phyloP scores from a whole-genome alignment of 108 stramenopile species.

The Cyclostephanos invisitatus region DNA sequence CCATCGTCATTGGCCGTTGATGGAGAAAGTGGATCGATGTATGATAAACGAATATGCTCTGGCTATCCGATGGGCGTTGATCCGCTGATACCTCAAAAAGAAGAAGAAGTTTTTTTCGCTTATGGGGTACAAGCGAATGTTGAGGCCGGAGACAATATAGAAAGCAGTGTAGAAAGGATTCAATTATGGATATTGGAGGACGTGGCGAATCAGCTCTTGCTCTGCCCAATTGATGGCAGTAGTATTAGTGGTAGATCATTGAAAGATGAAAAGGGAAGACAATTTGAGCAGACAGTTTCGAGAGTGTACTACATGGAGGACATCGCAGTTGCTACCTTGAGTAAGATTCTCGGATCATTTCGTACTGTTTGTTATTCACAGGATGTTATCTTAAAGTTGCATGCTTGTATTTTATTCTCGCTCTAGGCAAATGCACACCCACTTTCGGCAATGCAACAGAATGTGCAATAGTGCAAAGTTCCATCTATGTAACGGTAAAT shows the following conservation, averaged over 20 bases:
- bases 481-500: slow-evolving; percentile 16
- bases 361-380: slow-evolving; percentile 1
- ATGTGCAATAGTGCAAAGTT: slow-evolving; percentile 41
- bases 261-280: neutral
- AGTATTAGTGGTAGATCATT: slow-evolving; percentile 6
- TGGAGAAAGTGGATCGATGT: slow-evolving; percentile 1
- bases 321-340: slow-evolving; percentile 14
- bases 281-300: slow-evolving; percentile 18
- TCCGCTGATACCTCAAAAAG: slow-evolving; percentile 10
- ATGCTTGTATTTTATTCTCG: too few relatives aligned
- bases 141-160: slow-evolving; percentile 5
- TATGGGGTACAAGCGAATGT: slow-evolving; percentile 34
- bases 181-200: slow-evolving; percentile 38
- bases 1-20: neutral
- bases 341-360: slow-evolving; percentile 10
- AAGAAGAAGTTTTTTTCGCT: slow-evolving; percentile 32
- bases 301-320: slow-evolving; percentile 35
- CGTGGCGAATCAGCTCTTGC: slow-evolving; percentile 21
- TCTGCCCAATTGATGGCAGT: slow-evolving; percentile 6
- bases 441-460: slow-evolving; percentile 12
- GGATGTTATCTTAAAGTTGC: neutral
- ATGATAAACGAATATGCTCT: slow-evolving; percentile 26
- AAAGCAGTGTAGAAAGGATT: slow-evolving; percentile 19
- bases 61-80: slow-evolving; percentile 26
- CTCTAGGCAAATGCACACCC: slow-evolving; percentile 37